phyloP scores from a whole-genome alignment of 805 yeast genomes.

The Lipomyces japonicus region DNA sequence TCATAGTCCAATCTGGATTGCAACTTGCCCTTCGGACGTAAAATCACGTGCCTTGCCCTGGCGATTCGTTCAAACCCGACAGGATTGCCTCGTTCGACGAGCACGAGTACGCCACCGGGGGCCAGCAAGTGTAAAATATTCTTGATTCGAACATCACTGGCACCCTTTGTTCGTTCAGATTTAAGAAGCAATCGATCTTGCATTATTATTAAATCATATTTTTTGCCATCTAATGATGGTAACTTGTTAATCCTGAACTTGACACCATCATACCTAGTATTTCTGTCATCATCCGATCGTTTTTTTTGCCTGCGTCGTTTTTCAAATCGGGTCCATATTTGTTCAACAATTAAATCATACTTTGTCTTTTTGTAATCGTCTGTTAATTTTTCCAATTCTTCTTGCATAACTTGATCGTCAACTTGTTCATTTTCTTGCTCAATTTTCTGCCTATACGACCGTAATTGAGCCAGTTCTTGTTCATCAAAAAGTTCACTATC shows the following conservation, averaged over 20 bases:
- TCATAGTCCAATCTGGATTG: neutral
- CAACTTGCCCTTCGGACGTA: constrained; percentile 55
- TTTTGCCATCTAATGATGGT: constrained; percentile 22
- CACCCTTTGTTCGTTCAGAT: constrained; percentile 59
- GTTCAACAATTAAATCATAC: neutral
- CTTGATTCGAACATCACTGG: constrained; percentile 66
- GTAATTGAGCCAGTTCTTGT: neutral
- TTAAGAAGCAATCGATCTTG: constrained; percentile 70
- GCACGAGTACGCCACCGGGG: constrained; percentile 75
- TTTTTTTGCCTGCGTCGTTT: too few species aligned
- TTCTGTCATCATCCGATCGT: too few species aligned
- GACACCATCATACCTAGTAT: constrained; percentile 12
- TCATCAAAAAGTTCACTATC: neutral
- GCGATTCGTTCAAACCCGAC: constrained; percentile 84
- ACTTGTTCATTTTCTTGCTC: neutral
- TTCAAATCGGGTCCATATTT: neutral
- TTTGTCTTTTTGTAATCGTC: constrained; percentile 11
- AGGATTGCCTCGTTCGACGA: constrained; percentile 87
- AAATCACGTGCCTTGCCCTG: constrained; percentile 81
- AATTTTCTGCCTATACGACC: neutral
- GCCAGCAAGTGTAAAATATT: constrained; percentile 56
- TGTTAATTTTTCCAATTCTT: neutral
- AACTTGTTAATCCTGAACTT: constrained; percentile 13
- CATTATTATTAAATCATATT: constrained; percentile 79
- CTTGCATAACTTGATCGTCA: neutral